A percentile compares a stretch with the other conserved stretches of the same genome.
Conservation (phyloP, 345 rosid genomes). For the Arabidopsis suecica region DNA sequence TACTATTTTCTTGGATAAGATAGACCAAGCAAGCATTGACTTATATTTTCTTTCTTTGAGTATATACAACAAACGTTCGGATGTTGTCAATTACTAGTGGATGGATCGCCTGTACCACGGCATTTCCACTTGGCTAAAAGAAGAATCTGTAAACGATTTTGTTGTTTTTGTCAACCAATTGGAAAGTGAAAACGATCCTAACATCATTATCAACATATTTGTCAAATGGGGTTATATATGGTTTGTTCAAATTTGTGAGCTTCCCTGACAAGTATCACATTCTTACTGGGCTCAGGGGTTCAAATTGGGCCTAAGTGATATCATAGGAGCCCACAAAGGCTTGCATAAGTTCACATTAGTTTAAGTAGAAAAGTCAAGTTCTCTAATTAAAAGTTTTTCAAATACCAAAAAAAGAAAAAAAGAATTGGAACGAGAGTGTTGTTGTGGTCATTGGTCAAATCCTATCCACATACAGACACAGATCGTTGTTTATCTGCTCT, state of each 20-base stretch:
- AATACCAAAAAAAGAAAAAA: no score
- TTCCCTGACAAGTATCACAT: not conserved
- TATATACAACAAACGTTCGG: not conserved
- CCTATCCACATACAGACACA: conserved; percentile 35
- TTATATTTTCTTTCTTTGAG: not conserved
- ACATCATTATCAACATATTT: not conserved
- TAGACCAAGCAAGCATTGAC: conserved; percentile 19
- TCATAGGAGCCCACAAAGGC: not conserved
- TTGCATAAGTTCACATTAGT: no score
- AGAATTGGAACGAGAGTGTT: not conserved
- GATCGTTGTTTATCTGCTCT: conserved; percentile 35
- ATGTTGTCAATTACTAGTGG: not conserved
- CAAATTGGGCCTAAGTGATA: not conserved
- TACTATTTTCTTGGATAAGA: not conserved
- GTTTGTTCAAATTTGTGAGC: not conserved
- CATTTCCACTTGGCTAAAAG: not conserved
- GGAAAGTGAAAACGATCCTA: not conserved
- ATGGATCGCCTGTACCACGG: not conserved
- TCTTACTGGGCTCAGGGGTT: not conserved
- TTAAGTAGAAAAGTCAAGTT: no score
- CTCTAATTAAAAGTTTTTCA: not conserved
- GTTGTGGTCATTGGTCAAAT: conserved; percentile 19
- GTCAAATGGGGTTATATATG: not conserved
- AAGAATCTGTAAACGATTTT: not conserved
- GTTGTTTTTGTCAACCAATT: not conserved